These are phyloP conservation scores for Mycena albidolilacea DNA, from an alignment of 768 basidiomycete species.

Conservation along the genomic window DNA sequence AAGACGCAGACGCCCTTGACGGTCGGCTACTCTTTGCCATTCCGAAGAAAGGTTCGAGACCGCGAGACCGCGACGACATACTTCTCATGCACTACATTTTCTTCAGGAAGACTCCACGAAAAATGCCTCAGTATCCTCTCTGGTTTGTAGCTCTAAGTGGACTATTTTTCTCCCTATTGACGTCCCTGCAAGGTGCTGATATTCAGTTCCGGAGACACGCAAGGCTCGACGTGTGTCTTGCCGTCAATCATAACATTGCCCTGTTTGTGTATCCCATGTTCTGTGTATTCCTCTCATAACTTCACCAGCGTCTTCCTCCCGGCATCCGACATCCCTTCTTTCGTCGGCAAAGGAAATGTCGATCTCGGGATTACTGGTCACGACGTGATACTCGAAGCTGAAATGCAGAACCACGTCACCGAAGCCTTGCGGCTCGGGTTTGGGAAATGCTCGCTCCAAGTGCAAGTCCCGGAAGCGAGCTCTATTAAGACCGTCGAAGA, in stretches of 20 bases:
- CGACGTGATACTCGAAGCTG: constrained; percentile 94
- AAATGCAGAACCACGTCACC: constrained; percentile 83
- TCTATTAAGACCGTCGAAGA: constrained; percentile 80
- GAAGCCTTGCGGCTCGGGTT: constrained; percentile 91
- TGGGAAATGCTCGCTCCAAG: constrained; percentile 90
- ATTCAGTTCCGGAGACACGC: constrained; percentile 92
- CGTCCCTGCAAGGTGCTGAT: constrained; percentile 80
- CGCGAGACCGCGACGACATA: neutral
- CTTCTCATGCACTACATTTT: constrained; percentile 19
- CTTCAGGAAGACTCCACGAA: constrained; percentile 87
- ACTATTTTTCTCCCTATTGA: constrained; percentile 11
- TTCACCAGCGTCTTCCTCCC: constrained; percentile 90
- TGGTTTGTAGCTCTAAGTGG: constrained; percentile 60
- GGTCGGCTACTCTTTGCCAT: constrained; percentile 95
- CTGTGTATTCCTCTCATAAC: constrained; percentile 13
- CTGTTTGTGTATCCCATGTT: constrained; percentile 70
- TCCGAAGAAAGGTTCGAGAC: constrained; percentile 90
- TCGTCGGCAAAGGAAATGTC: constrained; percentile 97
- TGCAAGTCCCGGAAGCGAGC: constrained; percentile 90
- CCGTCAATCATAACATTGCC: constrained; percentile 92
- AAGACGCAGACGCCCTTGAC: constrained; percentile 84
- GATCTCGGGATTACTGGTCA: constrained; percentile 98
- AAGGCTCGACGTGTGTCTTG: constrained; percentile 94
- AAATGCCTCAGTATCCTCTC: constrained; percentile 89
- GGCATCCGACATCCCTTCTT: constrained; percentile 96